These are phyloP conservation scores for Russula ochroleuca DNA, from an alignment of 768 basidiomycete species.

Conservation along the genomic window DNA sequence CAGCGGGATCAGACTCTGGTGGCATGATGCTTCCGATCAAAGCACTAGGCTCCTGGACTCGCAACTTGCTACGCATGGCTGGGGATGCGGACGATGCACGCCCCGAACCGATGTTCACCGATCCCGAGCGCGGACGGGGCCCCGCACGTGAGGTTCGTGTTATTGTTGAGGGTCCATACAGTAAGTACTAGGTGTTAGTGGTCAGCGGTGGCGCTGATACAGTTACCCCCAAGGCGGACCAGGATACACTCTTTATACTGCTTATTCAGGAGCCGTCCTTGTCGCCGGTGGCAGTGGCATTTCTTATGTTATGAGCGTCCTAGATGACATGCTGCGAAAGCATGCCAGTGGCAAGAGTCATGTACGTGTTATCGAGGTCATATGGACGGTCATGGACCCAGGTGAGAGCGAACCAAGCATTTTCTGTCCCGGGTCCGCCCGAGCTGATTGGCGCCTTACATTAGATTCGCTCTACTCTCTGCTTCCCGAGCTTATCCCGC, in stretches of 20 bases:
- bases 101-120: slow-evolving; percentile 18
- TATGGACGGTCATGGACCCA: slow-evolving; percentile 51
- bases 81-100: slow-evolving; percentile 37
- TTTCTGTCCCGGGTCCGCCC: slow-evolving; percentile 10
- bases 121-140: slow-evolving; percentile 11
- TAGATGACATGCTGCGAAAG: slow-evolving; percentile 49
- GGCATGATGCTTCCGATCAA: slow-evolving; percentile 52
- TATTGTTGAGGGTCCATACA: slow-evolving; percentile 54
- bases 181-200: slow-evolving; percentile 28
- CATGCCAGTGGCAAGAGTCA: slow-evolving; percentile 36
- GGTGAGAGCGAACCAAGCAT: slow-evolving; percentile 33
- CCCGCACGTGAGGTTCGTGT: slow-evolving; percentile 34
- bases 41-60: slow-evolving; percentile 49
- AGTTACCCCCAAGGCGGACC: slow-evolving; percentile 36
- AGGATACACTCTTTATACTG: slow-evolving; percentile 44
- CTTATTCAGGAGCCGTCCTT: slow-evolving; percentile 52
- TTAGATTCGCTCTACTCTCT: slow-evolving; percentile 38
- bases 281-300: slow-evolving; percentile 61
- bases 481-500: slow-evolving; percentile 37
- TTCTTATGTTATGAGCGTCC: slow-evolving; percentile 49
- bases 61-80: slow-evolving; percentile 41
- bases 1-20: slow-evolving; percentile 40
- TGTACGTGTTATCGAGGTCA: slow-evolving; percentile 45
- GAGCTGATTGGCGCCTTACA: slow-evolving; percentile 26
- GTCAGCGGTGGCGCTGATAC: slow-evolving; percentile 19